phyloP scores from a whole-genome alignment of 2,329 filamentous ascomycete genomes.

The Fusarium torulosum region DNA sequence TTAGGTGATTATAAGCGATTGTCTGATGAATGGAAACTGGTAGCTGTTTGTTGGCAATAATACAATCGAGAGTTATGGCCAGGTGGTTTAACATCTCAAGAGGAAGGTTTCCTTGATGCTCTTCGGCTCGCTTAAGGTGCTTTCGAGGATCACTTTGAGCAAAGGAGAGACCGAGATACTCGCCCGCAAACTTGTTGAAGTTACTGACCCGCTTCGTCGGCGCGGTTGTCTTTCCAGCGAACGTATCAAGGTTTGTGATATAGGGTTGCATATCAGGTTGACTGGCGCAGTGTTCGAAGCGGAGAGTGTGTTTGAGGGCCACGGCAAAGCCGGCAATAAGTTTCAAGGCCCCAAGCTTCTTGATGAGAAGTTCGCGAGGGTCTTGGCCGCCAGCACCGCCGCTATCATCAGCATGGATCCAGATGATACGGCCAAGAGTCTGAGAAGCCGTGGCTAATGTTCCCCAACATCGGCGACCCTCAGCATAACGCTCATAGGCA shows the following conservation, averaged over 20 bases:
- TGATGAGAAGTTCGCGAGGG: conserved; percentile 75
- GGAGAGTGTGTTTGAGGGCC: conserved; percentile 82
- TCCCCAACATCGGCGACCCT: conserved; percentile 74
- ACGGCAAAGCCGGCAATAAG: conserved; percentile 81
- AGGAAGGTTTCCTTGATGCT: conserved; percentile 82
- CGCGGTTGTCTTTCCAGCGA: conserved; percentile 65
- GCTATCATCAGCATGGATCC: conserved; percentile 78
- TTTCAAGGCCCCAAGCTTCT: conserved; percentile 80
- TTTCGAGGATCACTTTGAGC: conserved; percentile 83
- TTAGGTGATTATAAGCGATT: conserved; percentile 71
- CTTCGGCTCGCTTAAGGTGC: conserved; percentile 76
- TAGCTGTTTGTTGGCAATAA: conserved; percentile 68
- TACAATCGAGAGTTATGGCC: conserved; percentile 72
- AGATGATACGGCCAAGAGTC: conserved; percentile 81
- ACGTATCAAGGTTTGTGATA: conserved; percentile 79
- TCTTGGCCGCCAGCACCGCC: conserved; percentile 60
- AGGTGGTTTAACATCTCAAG: conserved; percentile 83
- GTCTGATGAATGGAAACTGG: conserved; percentile 70
- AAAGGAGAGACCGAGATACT: conserved; percentile 81
- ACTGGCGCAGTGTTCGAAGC: conserved; percentile 83
- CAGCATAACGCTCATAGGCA: conserved; percentile 79
- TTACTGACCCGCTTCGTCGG: conserved; percentile 56
- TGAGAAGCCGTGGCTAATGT: conserved; percentile 71
- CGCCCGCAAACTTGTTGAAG: conserved; percentile 73
- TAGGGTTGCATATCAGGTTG: conserved; percentile 80